Base-by-base conservation (phyloP, 345 rosid species). In the Fremontodendron californicum region DNA sequence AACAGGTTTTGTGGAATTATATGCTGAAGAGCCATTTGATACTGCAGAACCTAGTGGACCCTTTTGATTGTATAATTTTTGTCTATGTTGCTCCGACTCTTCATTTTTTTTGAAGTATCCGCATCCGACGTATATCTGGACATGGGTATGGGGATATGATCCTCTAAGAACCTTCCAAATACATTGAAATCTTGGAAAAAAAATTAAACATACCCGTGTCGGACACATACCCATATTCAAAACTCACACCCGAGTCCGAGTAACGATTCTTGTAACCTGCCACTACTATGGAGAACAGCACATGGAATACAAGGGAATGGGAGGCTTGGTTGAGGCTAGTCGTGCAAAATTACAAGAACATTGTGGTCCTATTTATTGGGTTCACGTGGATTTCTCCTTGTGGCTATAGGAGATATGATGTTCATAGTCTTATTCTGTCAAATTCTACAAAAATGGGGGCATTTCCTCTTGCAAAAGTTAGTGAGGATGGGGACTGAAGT, bases 341-440 rank as follows among this genome's bases (percentile, higher is more conserved):
- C 72, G 43, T 6, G 72, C 52, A 42, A 43, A 43, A 71, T 18
- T 71, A 71, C 74, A 71, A 70, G 2, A 46, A 18, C 11, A 48
- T 49, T 2, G 25, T 48, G 42, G 74, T 70, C 60, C 58, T 4
- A 0, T 70, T 48, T 18, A 48, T 4, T 1, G 58, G 6, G 31
- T 46, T 73, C 82, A 71, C 45, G 76, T 79, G 81, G 81, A 11
- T 2, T 46, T 1, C 4, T 9, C 29, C 42, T 12, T 52, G 80
- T 82, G 78, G 81, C 33, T 60, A n/a, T n/a, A 58, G 63, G 63
- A 73, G 49, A 37, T 46, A 48, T 60, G 54, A 58, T 73, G 19
- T 25, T 43, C 15, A 21, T 21, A 9, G 31, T 66, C 71, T 40
- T 45, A 27, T 73, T 75, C n/a, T 64, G 37, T 39, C 66, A 40